Evolutionary conservation across 2,329 filamentous ascomycete species (phyloP), one percentile per base, ranked within the genome.

Genomic region (Curvularia eragrostidis): DNA sequence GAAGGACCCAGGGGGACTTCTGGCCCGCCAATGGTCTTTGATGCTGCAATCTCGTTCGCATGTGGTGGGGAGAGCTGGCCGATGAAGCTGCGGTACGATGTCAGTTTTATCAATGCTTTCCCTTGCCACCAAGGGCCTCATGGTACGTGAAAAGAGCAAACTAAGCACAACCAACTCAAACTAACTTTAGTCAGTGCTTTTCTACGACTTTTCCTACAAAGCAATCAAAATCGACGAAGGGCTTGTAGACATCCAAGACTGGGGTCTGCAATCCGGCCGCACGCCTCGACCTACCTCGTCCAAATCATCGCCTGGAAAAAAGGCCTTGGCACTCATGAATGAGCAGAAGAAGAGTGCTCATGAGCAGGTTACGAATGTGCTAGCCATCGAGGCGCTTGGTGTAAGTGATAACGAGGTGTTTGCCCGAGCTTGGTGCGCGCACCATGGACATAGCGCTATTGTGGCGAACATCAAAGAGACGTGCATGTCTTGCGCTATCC

Each of bases 321-420:
- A 73, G 24, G 69, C 74, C 0, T 51, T 68, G 7, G 65, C 67
- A n/a, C 65, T 75, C 21, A 65, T 68, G 15, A 64, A 61, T 2
- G 60, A 62, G 13, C 54, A 26, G 19, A 70, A 26, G 26, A 70
- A 70, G 18, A 58, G 61, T 10, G 72, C 74, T 2, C 70, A 75
- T 47, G 65, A 73, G 54, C 71, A 75, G 32, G 67, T 85, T 24
- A 88, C 89, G 64, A 84, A 85, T 65, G 89, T 93, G 3, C 79
- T 93, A 8, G 87, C 89, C 4, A 82, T 92, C 13, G 88, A 92
- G 76, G 88, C 89, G 0, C 87, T 90, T 71, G 90, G 90, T 0
- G 88, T 89, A 21, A 81, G 81, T 48, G 90, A 92, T 74, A 91
- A 92, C 64, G 90, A 92, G 75, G 89, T 91, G 3, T 83, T 93